Conservation (phyloP, 495 filamentous ascomycete species). For the Penicillium chermesinum region DNA sequence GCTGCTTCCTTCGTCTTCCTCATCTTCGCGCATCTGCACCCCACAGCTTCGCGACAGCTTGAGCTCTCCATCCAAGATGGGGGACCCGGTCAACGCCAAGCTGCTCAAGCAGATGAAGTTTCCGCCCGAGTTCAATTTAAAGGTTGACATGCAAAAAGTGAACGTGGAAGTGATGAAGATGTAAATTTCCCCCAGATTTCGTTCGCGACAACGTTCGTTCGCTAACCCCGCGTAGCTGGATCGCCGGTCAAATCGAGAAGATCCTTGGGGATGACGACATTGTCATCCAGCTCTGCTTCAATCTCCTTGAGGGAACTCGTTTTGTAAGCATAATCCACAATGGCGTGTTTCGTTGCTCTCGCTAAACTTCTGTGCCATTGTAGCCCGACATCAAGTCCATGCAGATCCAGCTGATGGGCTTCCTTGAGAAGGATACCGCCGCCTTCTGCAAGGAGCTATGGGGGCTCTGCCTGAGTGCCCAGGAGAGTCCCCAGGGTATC, state of each 20-base stretch:
- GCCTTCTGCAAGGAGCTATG: conserved; percentile 92
- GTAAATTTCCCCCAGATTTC: conserved; percentile 43
- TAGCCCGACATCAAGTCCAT: conserved; percentile 94
- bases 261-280: conserved; percentile 90
- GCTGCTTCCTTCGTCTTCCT: neutral
- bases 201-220: neutral
- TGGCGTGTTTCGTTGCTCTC: too few relatives aligned
- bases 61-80: conserved; percentile 48
- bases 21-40: neutral
- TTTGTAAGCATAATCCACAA: conserved; percentile 57
- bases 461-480: conserved; percentile 84
- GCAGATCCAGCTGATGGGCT: conserved; percentile 89
- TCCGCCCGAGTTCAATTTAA: conserved; percentile 85
- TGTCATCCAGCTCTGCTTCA: conserved; percentile 87
- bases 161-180: conserved; percentile 97
- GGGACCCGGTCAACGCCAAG: conserved; percentile 75
- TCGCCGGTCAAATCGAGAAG: conserved; percentile 75
- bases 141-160: conserved; percentile 96
- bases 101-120: conserved; percentile 87
- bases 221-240: conserved; percentile 63
- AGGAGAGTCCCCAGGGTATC: conserved; percentile 81
- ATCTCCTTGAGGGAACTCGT: conserved; percentile 73
- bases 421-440: conserved; percentile 88
- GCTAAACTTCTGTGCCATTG: too few relatives aligned
- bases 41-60: neutral